Percentiles rank a stretch among this genome's conserved stretches.
Conservation (phyloP, 352 stramenopile species). For the Blastocystis sp. region DNA sequence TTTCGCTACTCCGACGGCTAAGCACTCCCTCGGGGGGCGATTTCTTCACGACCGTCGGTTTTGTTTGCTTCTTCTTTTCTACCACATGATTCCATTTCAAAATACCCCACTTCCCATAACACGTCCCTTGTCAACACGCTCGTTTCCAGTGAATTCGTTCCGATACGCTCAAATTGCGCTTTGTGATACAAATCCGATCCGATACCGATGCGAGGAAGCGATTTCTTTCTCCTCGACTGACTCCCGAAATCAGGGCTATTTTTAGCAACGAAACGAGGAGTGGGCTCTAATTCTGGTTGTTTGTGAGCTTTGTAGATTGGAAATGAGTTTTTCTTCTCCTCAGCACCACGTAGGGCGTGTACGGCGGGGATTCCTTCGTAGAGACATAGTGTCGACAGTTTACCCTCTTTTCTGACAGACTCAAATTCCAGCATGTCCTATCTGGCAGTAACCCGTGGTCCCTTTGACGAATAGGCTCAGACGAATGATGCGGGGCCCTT, state of each 20-base stretch:
- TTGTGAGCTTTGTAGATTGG: background rate
- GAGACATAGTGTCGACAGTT: background rate
- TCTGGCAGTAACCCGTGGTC: background rate
- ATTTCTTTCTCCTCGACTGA: background rate
- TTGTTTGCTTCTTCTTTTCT: constrained; percentile 51
- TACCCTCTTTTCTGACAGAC: background rate
- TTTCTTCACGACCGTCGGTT: background rate
- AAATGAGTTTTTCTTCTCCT: background rate
- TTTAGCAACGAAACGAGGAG: background rate
- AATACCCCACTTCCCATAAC: background rate
- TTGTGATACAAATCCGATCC: too few relatives aligned
- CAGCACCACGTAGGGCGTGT: background rate
- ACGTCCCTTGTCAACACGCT: too few relatives aligned
- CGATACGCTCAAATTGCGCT: too few relatives aligned
- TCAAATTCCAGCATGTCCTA: background rate
- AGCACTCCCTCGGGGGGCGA: background rate
- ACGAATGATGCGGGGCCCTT: too few relatives aligned
- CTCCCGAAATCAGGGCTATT: background rate
- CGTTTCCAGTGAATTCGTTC: too few relatives aligned
- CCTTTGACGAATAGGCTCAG: background rate
- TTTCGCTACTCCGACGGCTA: background rate
- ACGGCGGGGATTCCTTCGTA: background rate
- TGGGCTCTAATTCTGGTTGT: background rate
- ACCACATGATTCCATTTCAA: background rate
- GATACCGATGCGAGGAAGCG: too few relatives aligned